These are phyloP conservation scores for Penicillium sp. DNA, from an alignment of 2,329 filamentous ascomycete genomes.

Conservation along the genomic window DNA sequence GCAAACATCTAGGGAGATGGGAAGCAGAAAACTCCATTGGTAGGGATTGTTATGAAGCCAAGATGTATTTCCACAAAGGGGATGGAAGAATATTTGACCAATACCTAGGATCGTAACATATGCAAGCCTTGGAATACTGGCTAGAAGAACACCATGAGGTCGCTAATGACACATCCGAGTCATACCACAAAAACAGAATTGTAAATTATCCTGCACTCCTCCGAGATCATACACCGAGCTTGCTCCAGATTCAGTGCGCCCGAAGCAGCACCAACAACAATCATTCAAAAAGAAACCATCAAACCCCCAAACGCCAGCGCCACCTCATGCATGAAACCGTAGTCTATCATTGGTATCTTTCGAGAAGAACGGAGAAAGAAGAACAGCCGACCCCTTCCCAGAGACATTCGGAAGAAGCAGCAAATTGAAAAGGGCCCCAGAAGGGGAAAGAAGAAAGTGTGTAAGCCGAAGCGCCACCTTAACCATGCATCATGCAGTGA, in stretches of 20 bases:
- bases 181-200: neutral
- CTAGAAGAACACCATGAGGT: neutral
- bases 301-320: constrained; percentile 23
- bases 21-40: neutral
- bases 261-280: constrained; percentile 12
- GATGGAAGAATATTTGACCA: neutral
- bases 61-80: neutral
- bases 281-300: neutral
- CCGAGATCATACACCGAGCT: neutral
- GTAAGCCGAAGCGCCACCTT: constrained; percentile 7
- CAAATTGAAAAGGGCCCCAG: neutral
- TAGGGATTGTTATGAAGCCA: neutral
- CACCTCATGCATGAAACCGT: constrained; percentile 25
- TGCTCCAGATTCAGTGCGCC: neutral
- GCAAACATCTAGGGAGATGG: neutral
- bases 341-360: constrained; percentile 41
- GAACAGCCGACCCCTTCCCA: neutral
- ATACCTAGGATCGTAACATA: neutral
- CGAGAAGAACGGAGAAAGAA: constrained; percentile 16
- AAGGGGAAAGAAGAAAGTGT: constrained; percentile 4
- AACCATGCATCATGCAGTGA: constrained; percentile 19
- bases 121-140: neutral
- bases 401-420: constrained; percentile 5
- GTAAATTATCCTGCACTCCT: neutral
- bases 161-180: neutral